Conservation (phyloP, 2,329 filamentous ascomycete species). For the Arthrobotrys iridis region DNA sequence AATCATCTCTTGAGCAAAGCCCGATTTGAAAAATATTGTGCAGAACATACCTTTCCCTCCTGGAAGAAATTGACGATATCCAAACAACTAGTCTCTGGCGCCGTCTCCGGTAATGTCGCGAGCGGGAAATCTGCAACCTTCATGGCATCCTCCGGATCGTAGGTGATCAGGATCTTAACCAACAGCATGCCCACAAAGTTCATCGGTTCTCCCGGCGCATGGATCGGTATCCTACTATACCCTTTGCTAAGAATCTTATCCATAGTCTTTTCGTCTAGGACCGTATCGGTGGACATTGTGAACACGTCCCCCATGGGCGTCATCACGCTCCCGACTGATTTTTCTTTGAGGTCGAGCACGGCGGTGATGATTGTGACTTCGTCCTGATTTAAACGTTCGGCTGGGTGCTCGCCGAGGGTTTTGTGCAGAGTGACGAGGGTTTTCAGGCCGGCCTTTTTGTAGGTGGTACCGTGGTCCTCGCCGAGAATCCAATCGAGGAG, state of each 20-base stretch:
- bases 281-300: slow-evolving; percentile 92
- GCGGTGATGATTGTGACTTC: slow-evolving; percentile 99
- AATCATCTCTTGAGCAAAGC: too few relatives aligned
- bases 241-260: slow-evolving; percentile 90
- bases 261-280: slow-evolving; percentile 93
- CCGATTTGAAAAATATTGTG: too few relatives aligned
- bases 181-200: slow-evolving; percentile 98
- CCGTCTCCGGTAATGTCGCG: slow-evolving; percentile 92
- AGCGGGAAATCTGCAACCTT: slow-evolving; percentile 89
- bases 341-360: slow-evolving; percentile 94
- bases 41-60: slow-evolving; percentile 75
- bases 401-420: slow-evolving; percentile 81
- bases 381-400: slow-evolving; percentile 91
- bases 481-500: slow-evolving; percentile 92
- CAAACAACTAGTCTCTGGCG: slow-evolving; percentile 92
- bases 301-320: slow-evolving; percentile 98
- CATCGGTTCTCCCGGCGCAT: slow-evolving; percentile 80
- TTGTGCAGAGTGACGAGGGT: slow-evolving; percentile 95
- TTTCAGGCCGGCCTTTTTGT: slow-evolving; percentile 98
- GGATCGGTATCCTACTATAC: slow-evolving; percentile 95
- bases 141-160: slow-evolving; percentile 91
- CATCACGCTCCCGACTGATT: slow-evolving; percentile 95
- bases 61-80: slow-evolving; percentile 99
- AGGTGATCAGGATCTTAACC: slow-evolving; percentile 98
- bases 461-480: slow-evolving; percentile 93